A percentile compares a stretch with the other conserved stretches of the same genome.
phyloP scores from a whole-genome alignment of 2,329 filamentous ascomycete genomes.

The Trichoderma koningii region DNA sequence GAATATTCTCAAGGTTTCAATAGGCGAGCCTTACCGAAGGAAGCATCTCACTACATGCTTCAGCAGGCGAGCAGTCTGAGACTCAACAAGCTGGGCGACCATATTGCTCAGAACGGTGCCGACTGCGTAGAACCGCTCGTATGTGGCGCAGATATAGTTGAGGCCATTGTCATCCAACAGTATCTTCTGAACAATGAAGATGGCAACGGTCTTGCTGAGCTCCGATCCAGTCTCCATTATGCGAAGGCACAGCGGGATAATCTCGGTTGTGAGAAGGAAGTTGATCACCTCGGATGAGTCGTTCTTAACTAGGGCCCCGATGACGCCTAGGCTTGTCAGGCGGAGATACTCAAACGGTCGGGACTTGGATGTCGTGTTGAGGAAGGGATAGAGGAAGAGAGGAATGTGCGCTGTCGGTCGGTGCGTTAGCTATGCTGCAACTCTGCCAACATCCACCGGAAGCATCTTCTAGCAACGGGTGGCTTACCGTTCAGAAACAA shows the following conservation, averaged over 20 bases:
- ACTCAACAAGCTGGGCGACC: conserved; percentile 96
- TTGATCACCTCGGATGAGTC: conserved; percentile 99
- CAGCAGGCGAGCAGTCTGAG: conserved; percentile 90
- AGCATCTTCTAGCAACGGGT: not conserved
- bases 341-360: conserved; percentile 96
- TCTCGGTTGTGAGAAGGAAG: conserved; percentile 96
- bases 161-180: conserved; percentile 93
- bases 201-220: conserved; percentile 97
- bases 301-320: conserved; percentile 96
- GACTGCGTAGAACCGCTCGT: conserved; percentile 97
- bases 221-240: conserved; percentile 99
- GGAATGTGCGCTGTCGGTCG: conserved; percentile 79
- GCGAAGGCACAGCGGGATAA: conserved; percentile 92
- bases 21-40: conserved; percentile 66
- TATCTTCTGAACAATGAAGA: conserved; percentile 99
- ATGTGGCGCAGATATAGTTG: conserved; percentile 98
- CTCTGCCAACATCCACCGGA: not conserved
- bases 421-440: conserved; percentile 14
- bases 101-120: conserved; percentile 98
- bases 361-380: conserved; percentile 98
- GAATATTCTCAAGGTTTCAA: too few species aligned
- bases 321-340: conserved; percentile 92
- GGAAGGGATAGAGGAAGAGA: conserved; percentile 94
- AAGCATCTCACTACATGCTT: conserved; percentile 99
- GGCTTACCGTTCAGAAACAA: conserved; percentile 85